Conservation (phyloP, 805 yeast genomes). For the Spathaspora passalidarum region DNA sequence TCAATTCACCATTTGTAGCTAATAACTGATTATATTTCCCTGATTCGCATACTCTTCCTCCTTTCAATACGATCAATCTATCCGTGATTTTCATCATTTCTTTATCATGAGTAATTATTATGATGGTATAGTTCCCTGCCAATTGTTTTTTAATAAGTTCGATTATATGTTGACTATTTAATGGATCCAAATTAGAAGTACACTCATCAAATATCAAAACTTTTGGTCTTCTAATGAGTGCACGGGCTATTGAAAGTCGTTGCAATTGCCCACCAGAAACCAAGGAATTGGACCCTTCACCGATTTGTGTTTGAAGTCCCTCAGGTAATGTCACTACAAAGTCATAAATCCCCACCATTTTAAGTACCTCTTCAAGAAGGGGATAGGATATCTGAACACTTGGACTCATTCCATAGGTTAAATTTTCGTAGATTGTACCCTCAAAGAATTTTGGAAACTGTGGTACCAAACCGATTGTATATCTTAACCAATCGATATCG, state of each 20-base stretch:
- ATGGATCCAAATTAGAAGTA: slow-evolving; percentile 80
- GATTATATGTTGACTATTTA: slow-evolving; percentile 50
- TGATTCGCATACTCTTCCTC: slow-evolving; percentile 47
- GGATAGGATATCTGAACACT: slow-evolving; percentile 16
- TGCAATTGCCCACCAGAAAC: slow-evolving; percentile 93
- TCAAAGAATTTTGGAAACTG: slow-evolving; percentile 72
- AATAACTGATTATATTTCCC: slow-evolving; percentile 31
- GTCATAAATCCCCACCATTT: slow-evolving; percentile 48
- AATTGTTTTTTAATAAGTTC: slow-evolving; percentile 42
- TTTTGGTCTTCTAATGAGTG: slow-evolving; percentile 64
- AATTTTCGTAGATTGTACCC: slow-evolving; percentile 70
- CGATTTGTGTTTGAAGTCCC: slow-evolving; percentile 58
- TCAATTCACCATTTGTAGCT: slow-evolving; percentile 2
- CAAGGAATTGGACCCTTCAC: slow-evolving; percentile 32
- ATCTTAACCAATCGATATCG: slow-evolving; percentile 48
- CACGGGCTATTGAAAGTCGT: slow-evolving; percentile 79
- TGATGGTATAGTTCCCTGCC: slow-evolving; percentile 32
- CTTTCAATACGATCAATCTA: slow-evolving; percentile 43
- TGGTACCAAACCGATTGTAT: slow-evolving; percentile 62
- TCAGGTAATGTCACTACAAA: slow-evolving; percentile 54
- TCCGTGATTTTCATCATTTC: slow-evolving; percentile 63
- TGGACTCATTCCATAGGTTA: slow-evolving; percentile 54
- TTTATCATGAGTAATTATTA: slow-evolving; percentile 73
- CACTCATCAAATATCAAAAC: slow-evolving; percentile 82
- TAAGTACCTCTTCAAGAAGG: slow-evolving; percentile 38